These are phyloP conservation scores for Colletotrichum gigasporum DNA, from an alignment of 2,329 filamentous ascomycete species.

Conservation along the genomic window DNA sequence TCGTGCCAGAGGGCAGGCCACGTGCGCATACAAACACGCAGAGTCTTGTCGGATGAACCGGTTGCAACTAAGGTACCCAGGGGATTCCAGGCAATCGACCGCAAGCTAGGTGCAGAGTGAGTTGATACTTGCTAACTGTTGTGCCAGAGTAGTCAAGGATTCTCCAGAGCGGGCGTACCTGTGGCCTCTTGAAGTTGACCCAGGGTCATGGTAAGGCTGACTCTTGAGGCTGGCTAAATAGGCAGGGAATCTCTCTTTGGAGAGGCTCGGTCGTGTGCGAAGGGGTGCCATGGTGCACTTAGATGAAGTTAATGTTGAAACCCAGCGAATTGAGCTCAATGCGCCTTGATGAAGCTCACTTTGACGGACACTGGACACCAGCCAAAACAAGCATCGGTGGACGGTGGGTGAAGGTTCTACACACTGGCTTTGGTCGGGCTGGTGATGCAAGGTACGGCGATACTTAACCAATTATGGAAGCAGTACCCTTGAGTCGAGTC, in stretches of 20 bases:
- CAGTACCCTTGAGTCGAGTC: no score
- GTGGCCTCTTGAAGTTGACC: constrained; percentile 62
- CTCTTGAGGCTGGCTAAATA: constrained; percentile 76
- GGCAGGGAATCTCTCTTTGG: constrained; percentile 74
- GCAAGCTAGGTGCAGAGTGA: constrained; percentile 60
- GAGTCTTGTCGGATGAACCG: constrained; percentile 73
- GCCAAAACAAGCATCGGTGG: no score
- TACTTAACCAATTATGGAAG: no score
- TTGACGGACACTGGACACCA: no score
- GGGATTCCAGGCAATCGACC: constrained; percentile 90
- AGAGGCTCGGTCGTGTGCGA: constrained; percentile 58
- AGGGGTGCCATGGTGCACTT: constrained; percentile 4
- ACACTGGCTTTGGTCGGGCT: no score
- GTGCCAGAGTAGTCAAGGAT: no score
- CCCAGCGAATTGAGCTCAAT: constrained; percentile 48
- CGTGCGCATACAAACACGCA: constrained; percentile 73
- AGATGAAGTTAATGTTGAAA: no score
- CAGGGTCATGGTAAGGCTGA: constrained; percentile 74
- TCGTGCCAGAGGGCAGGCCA: background rate
- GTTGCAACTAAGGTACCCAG: constrained; percentile 86
- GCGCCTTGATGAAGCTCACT: no score
- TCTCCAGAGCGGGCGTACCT: constrained; percentile 57
- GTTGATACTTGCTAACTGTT: no score
- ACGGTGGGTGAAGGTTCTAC: no score
- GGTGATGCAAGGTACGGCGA: no score